phyloP scores from a whole-genome alignment of 73 alveolate genomes.

The Blepharisma japonicum region DNA sequence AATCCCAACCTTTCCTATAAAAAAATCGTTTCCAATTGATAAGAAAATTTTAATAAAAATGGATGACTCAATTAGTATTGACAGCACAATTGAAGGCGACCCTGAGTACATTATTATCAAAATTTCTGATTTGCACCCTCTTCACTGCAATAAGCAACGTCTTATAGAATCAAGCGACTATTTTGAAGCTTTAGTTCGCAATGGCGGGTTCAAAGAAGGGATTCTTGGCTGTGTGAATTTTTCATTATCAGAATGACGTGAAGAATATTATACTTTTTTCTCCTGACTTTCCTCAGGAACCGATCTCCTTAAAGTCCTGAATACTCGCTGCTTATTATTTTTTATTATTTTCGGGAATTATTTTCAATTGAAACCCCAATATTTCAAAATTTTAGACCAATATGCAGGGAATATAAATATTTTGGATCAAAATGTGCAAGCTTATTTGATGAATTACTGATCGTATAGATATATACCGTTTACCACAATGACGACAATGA shows the following conservation, averaged over 20 bases:
- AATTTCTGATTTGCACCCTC: background rate
- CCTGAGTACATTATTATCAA: background rate
- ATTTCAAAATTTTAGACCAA: background rate
- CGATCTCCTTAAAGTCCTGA: background rate
- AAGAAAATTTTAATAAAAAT: background rate
- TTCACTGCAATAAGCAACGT: slow-evolving; percentile 33
- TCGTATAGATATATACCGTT: background rate
- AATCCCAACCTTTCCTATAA: too few relatives aligned
- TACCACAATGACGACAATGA: background rate
- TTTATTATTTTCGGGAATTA: background rate
- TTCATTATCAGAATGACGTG: background rate
- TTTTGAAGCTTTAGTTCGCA: background rate
- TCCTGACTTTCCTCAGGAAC: background rate
- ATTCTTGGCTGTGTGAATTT: slow-evolving; percentile 9
- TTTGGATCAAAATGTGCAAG: background rate
- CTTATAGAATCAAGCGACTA: background rate
- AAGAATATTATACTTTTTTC: background rate
- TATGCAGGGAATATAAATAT: background rate
- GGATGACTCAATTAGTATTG: background rate
- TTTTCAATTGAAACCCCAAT: background rate
- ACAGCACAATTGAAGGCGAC: background rate
- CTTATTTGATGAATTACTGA: background rate
- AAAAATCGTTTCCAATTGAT: too few relatives aligned
- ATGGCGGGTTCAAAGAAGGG: background rate
- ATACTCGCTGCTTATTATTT: background rate